Conservation (phyloP, 2,329 filamentous ascomycete genomes). For the Phaeomoniella chlamydospora region DNA sequence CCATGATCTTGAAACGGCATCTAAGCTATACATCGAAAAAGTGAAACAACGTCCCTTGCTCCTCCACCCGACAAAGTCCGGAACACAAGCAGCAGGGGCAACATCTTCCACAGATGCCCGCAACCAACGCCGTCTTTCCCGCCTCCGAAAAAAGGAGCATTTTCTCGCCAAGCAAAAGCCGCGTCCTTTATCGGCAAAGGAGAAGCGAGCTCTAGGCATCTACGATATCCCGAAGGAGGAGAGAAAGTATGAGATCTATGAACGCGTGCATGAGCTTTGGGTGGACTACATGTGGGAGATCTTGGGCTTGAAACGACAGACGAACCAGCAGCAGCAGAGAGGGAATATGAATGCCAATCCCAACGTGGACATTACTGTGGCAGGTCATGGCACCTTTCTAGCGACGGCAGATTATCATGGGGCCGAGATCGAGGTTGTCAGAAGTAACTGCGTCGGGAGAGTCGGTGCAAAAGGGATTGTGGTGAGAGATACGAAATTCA, state of each 20-base stretch:
- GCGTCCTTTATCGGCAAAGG: conserved; percentile 60
- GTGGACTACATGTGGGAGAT: conserved; percentile 71
- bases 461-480: conserved; percentile 81
- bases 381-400: conserved; percentile 42
- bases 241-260: conserved; percentile 61
- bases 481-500: conserved; percentile 72
- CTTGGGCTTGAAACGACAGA: conserved; percentile 40
- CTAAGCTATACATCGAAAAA: neutral
- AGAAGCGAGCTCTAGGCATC: conserved; percentile 59
- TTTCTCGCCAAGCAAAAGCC: conserved; percentile 37
- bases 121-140: conserved; percentile 36
- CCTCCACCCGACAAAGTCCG: conserved; percentile 33
- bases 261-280: conserved; percentile 68
- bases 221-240: conserved; percentile 59
- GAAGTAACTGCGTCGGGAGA: conserved; percentile 64
- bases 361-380: conserved; percentile 38
- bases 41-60: conserved; percentile 67
- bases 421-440: conserved; percentile 65
- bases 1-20: neutral
- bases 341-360: conserved; percentile 12
- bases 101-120: conserved; percentile 51
- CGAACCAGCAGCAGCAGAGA: conserved; percentile 12
- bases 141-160: conserved; percentile 31
- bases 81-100: no score
- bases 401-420: conserved; percentile 85